Evolutionary conservation across 495 filamentous ascomycete species (phyloP).

Genomic region (Penicillium malachiteum): DNA sequence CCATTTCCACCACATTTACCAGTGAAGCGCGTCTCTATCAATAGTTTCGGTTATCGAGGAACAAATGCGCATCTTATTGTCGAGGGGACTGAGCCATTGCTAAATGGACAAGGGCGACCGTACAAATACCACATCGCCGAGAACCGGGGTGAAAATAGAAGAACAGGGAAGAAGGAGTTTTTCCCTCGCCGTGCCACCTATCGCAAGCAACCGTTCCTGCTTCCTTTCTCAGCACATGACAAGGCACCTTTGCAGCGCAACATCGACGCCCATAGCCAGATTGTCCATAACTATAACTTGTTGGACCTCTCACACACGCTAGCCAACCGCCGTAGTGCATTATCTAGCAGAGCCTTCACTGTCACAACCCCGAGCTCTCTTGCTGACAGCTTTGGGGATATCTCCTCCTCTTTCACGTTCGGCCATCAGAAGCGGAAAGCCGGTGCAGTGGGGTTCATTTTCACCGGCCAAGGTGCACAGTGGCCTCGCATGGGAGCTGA

Average conservation of each 20-base stretch:
- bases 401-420: not conserved
- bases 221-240: not conserved
- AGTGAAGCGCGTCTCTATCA: constrained; percentile 28
- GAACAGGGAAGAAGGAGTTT: too few species aligned
- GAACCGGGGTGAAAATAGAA: too few species aligned
- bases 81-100: not conserved
- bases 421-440: constrained; percentile 2
- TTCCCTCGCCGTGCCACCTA: too few species aligned
- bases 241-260: too few species aligned
- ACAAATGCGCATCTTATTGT: constrained; percentile 34
- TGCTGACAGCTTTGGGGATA: not conserved
- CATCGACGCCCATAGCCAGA: not conserved
- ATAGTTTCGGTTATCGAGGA: constrained; percentile 42
- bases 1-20: not conserved
- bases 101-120: not conserved
- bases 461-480: constrained; percentile 49
- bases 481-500: constrained; percentile 35
- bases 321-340: not conserved
- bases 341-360: not conserved
- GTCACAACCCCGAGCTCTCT: too few species aligned
- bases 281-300: not conserved
- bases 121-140: not conserved
- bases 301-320: not conserved
- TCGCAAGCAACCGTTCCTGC: too few species aligned
- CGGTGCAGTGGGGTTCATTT: constrained; percentile 22